These are phyloP conservation scores for Lasiodiplodia sp. DNA, from an alignment of 2,329 filamentous ascomycete genomes.

Conservation along the genomic window DNA sequence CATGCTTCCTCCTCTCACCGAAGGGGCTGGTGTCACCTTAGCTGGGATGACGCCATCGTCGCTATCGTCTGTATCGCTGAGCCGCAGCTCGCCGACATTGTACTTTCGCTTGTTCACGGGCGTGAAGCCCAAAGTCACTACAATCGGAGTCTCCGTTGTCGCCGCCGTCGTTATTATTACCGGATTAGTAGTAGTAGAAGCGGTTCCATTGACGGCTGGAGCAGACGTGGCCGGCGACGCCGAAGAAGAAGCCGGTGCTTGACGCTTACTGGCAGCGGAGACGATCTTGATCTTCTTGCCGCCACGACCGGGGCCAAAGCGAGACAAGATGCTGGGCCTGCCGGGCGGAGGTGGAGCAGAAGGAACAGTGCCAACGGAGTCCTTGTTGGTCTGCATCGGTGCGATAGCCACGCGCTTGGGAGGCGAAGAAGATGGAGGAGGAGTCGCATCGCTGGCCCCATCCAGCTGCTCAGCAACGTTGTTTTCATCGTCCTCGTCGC, in stretches of 20 bases:
- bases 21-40: conserved; percentile 26
- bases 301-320: conserved; percentile 1
- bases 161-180: conserved; percentile 30
- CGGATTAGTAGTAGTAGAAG: conserved; percentile 31
- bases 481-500: conserved; percentile 6
- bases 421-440: not conserved
- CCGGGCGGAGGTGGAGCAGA: conserved; percentile 31
- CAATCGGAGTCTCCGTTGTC: conserved; percentile 25
- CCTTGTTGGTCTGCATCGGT: not conserved
- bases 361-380: not conserved
- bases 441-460: conserved; percentile 22
- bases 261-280: conserved; percentile 8
- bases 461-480: not conserved
- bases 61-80: conserved; percentile 34
- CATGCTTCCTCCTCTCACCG: not conserved
- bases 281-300: conserved; percentile 49
- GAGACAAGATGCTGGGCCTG: conserved; percentile 12
- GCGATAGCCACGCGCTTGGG: not conserved
- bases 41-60: conserved; percentile 39
- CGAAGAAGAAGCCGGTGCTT: not conserved
- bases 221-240: not conserved
- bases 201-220: not conserved
- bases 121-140: conserved; percentile 22
- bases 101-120: conserved; percentile 35
- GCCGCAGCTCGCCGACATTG: conserved; percentile 34